Conservation (phyloP, 805 yeast genomes). For the Ogataea zsoltii region DNA sequence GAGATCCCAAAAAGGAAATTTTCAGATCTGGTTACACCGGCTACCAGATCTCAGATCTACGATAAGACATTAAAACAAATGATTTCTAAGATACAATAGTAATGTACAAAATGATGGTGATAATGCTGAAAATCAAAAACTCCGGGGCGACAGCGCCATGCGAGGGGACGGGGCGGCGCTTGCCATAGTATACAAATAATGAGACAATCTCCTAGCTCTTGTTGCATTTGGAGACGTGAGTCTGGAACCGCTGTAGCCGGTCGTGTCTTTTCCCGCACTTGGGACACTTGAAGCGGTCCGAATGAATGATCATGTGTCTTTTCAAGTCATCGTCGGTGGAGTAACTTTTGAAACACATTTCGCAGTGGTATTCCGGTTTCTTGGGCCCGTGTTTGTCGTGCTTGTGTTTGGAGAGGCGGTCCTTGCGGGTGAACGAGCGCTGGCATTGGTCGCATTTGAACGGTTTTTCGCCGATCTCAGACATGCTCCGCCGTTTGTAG, state of each 20-base stretch:
- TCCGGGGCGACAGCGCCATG: too few relatives aligned
- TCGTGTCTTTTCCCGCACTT: constrained; percentile 29
- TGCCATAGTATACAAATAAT: too few relatives aligned
- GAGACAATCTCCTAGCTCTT: too few relatives aligned
- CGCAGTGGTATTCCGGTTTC: constrained; percentile 21
- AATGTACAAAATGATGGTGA: too few relatives aligned
- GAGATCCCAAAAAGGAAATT: not conserved
- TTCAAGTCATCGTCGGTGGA: constrained; percentile 29
- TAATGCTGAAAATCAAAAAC: too few relatives aligned
- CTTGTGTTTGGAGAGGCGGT: constrained; percentile 28
- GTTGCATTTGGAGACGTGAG: constrained; percentile 24
- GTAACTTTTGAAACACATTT: constrained; percentile 21
- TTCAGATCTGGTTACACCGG: not conserved
- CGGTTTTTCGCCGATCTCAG: not conserved
- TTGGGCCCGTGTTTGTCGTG: constrained; percentile 26
- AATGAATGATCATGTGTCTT: constrained; percentile 31
- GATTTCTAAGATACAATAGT: too few relatives aligned
- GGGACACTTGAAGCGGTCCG: constrained; percentile 28
- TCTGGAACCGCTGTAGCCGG: constrained; percentile 26
- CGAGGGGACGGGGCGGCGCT: too few relatives aligned
- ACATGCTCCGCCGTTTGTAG: not conserved
- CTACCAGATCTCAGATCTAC: not conserved
- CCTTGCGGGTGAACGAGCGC: constrained; percentile 29
- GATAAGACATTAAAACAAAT: not conserved
- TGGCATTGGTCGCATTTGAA: constrained; percentile 26